Evolutionary conservation across 2,329 filamentous ascomycete species (phyloP), one percentile per base, ranked within the genome.

Genomic region (Paracoccidioides lutzii): DNA sequence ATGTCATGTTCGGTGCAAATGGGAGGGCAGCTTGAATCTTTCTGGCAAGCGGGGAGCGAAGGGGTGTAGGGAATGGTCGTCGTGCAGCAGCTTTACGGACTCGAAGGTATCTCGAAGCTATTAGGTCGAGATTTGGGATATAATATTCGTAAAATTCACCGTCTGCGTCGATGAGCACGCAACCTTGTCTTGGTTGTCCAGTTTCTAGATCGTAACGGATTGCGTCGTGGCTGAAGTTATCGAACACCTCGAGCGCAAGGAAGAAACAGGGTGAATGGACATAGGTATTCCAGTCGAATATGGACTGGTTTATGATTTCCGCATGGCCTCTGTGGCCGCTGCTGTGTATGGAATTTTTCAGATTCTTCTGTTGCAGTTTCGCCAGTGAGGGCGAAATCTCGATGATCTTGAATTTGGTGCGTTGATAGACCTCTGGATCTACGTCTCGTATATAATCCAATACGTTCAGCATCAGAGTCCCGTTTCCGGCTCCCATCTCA

Each of bases 91-190:
- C 85, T 63, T 93, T 80, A 35, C 93, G 82, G n/a, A 95, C 83
- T 52, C 86, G 81, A 57, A 98, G 76, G 74, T 89, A 97, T 44
- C 90, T 83, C 4, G 83, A 79, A 0, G 87, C 90, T 7, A 94
- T 77, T 5, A 90, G 88, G 66, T 98, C 93, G 45, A 97, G 78
- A 2, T 81, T 76, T 10, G 81, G 83, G 38, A 83, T 81, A 77
- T 95, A 97, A 73, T 95, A 96, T 72, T 97, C 93, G 75, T 87
- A 91, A 66, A 98, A 93, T 66, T 97, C 90, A 65, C 91, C 91
- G 44, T 84, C 76, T 7, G 76, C 78, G 68, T 95, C 89, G 66
- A 98, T 85, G 42, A 98, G 78, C 12, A 97, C 90, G 59, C 84
- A 84, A 52, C 89, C 90, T 74, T 98, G 94, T 55, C 95, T 79